Evolutionary conservation across 345 rosid genomes (phyloP).

Genomic region (Populus simonii): DNA sequence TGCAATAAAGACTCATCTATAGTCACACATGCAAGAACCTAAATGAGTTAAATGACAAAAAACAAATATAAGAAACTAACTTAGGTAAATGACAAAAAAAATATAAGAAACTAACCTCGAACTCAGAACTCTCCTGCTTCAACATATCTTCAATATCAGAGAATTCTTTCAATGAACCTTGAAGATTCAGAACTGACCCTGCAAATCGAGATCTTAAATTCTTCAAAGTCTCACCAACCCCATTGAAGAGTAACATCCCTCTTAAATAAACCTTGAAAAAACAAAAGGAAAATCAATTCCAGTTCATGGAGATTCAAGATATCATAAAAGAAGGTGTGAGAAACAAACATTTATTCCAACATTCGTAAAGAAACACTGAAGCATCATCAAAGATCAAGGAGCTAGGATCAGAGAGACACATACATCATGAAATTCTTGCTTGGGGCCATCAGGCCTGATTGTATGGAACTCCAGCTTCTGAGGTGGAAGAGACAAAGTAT

Average conservation of each 20-base stretch:
- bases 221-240: constrained; percentile 49
- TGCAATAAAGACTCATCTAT: not conserved
- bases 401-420: constrained; percentile 17
- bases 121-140: constrained; percentile 49
- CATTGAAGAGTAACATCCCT: constrained; percentile 60
- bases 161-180: constrained; percentile 43
- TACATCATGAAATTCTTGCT: constrained; percentile 59
- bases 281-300: constrained; percentile 7
- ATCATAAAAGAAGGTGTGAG: not conserved
- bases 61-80: constrained; percentile 37
- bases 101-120: constrained; percentile 57
- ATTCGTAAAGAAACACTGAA: constrained; percentile 1
- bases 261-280: constrained; percentile 52
- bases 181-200: constrained; percentile 45
- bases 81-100: not conserved
- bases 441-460: constrained; percentile 48
- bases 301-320: not conserved
- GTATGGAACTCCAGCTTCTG: constrained; percentile 60
- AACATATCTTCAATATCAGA: constrained; percentile 63
- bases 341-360: constrained; percentile 1
- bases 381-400: constrained; percentile 2
- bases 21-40: not conserved
- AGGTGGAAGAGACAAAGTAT: constrained; percentile 69
- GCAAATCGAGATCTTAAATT: constrained; percentile 41
- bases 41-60: not conserved